These are phyloP conservation scores for Micractinium sp. DNA, from an alignment of 139 green algal species.

Conservation along the genomic window DNA sequence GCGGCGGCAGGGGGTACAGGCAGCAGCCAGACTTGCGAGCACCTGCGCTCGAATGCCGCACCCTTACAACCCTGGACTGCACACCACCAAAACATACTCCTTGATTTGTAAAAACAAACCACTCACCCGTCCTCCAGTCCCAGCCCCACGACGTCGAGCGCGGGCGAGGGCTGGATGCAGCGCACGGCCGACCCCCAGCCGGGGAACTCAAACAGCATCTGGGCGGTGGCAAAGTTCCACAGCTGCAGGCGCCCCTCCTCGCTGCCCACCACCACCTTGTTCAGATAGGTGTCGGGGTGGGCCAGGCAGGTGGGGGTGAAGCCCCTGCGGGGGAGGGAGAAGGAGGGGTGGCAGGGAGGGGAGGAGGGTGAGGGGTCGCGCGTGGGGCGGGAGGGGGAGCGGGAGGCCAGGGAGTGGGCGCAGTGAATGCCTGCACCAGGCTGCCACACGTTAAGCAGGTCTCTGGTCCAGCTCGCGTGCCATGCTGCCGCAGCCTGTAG, in stretches of 20 bases:
- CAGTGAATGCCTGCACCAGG: neutral
- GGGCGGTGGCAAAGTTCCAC: constrained; percentile 85
- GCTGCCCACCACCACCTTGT: constrained; percentile 91
- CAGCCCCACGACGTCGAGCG: constrained; percentile 92
- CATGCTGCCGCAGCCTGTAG: neutral
- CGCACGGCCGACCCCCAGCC: constrained; percentile 66
- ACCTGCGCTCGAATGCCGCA: too few species aligned
- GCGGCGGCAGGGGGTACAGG: neutral
- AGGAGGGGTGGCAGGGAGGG: neutral
- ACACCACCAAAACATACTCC: neutral
- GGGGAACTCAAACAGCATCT: constrained; percentile 81
- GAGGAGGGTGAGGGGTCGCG: neutral
- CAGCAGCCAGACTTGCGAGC: neutral
- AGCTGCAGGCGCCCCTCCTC: constrained; percentile 84
- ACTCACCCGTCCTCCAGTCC: constrained; percentile 86
- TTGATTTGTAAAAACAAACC: too few species aligned
- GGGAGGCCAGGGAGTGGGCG: neutral
- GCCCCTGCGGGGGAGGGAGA: neutral
- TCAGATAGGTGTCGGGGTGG: constrained; percentile 98
- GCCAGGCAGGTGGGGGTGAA: constrained; percentile 87
- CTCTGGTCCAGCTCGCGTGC: neutral
- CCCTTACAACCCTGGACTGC: neutral
- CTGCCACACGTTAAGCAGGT: neutral
- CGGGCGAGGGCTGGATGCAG: constrained; percentile 79
- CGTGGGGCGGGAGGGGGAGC: neutral